Conservation (phyloP, 805 yeast genomes). For the Pichia occidentalis region DNA sequence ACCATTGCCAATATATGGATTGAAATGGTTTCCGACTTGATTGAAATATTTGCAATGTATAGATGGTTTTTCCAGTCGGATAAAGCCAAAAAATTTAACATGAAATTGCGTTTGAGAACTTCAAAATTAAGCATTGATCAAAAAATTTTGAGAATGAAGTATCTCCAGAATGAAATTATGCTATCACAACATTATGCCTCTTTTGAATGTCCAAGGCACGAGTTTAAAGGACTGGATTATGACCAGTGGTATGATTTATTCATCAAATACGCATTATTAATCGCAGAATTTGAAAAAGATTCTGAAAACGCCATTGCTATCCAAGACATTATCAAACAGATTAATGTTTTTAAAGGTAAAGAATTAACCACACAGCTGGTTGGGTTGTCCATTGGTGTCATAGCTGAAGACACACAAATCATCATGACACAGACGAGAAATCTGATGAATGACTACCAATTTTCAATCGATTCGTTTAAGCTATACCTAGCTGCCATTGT, state of each 20-base stretch:
- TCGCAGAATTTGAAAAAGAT: slow-evolving; percentile 49
- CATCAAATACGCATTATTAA: slow-evolving; percentile 67
- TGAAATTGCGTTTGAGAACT: slow-evolving; percentile 58
- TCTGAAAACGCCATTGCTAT: slow-evolving; percentile 61
- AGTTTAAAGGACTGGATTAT: slow-evolving; percentile 69
- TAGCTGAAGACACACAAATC: slow-evolving; percentile 42
- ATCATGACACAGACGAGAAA: slow-evolving; percentile 55
- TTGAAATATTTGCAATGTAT: slow-evolving; percentile 75
- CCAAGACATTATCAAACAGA: slow-evolving; percentile 66
- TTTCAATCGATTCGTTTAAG: slow-evolving; percentile 60
- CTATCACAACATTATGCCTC: slow-evolving; percentile 23
- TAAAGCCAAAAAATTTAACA: slow-evolving; percentile 61
- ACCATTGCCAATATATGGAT: slow-evolving; percentile 70
- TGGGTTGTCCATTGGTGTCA: slow-evolving; percentile 49
- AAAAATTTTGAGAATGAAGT: slow-evolving; percentile 59
- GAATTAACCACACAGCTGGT: slow-evolving; percentile 58
- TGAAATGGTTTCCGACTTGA: slow-evolving; percentile 71
- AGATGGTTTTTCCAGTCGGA: slow-evolving; percentile 75
- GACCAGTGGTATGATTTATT: slow-evolving; percentile 82
- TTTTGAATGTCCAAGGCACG: slow-evolving; percentile 40
- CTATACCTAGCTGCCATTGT: slow-evolving; percentile 52
- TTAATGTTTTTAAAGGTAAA: slow-evolving; percentile 66
- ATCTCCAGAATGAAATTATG: slow-evolving; percentile 53
- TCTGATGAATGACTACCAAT: slow-evolving; percentile 64
- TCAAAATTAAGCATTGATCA: slow-evolving; percentile 64